Evolutionary conservation across 805 yeast species (phyloP).

Genomic region (Candida silvicultrix): DNA sequence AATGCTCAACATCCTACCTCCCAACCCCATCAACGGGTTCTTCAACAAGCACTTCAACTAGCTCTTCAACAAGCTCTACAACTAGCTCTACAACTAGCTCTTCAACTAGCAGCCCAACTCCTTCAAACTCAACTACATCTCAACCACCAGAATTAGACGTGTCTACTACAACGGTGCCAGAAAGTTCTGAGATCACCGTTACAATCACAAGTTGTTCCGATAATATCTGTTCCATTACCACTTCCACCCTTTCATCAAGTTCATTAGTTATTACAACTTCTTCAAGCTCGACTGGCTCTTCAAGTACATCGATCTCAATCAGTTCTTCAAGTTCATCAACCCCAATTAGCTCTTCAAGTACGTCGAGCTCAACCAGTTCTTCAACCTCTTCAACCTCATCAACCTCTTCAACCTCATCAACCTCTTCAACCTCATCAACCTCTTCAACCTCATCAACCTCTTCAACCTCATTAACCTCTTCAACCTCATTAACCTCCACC

Average conservation of each 20-base stretch:
- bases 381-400: background rate
- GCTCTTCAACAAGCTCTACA: background rate
- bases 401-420: background rate
- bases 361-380: background rate
- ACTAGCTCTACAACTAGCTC: too few relatives aligned
- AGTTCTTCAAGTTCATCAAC: too few relatives aligned
- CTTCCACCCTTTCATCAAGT: background rate
- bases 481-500: background rate
- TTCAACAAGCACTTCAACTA: background rate
- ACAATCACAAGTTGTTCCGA: background rate
- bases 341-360: constrained; percentile 1
- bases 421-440: background rate
- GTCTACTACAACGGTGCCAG: too few relatives aligned
- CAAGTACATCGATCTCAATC: background rate
- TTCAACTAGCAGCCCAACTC: too few relatives aligned
- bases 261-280: background rate
- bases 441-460: background rate
- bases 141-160: too few relatives aligned
- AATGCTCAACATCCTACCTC: background rate
- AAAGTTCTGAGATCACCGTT: background rate
- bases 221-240: too few relatives aligned
- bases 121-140: too few relatives aligned
- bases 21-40: constrained; percentile 2
- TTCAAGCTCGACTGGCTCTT: constrained; percentile 2
- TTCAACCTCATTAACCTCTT: background rate